These are phyloP conservation scores for Graphilbum fragrans DNA, from an alignment of 2,329 filamentous ascomycete species.

Conservation along the genomic window DNA sequence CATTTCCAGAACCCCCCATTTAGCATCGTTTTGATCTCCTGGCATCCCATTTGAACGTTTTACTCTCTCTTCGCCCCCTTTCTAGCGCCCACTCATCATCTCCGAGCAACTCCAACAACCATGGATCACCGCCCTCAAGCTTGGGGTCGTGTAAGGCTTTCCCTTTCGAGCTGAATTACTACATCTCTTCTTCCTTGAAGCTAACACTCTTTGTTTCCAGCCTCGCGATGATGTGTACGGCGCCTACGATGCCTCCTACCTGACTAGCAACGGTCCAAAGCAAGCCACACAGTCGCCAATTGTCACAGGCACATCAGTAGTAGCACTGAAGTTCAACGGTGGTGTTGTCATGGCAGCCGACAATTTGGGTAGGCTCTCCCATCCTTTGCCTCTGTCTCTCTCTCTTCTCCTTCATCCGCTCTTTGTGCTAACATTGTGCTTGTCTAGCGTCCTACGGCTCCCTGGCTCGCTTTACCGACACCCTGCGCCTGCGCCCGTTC, in stretches of 20 bases:
- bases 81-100: too few relatives aligned
- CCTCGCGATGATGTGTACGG: conserved; percentile 97
- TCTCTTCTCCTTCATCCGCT: background rate
- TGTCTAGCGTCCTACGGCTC: conserved; percentile 89
- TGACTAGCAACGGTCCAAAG: conserved; percentile 58
- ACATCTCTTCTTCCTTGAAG: background rate
- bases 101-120: too few relatives aligned
- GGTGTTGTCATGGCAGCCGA: conserved; percentile 95
- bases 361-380: conserved; percentile 68
- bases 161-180: background rate
- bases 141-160: conserved; percentile 53
- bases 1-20: too few relatives aligned
- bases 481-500: conserved; percentile 88
- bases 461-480: conserved; percentile 88
- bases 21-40: too few relatives aligned
- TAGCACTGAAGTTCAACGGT: conserved; percentile 91
- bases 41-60: too few relatives aligned
- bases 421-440: background rate
- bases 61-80: too few relatives aligned
- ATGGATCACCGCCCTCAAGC: conserved; percentile 66
- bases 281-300: conserved; percentile 86
- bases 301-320: conserved; percentile 91
- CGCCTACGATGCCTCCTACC: conserved; percentile 77
- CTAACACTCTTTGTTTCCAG: conserved; percentile 37
- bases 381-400: conserved; percentile 1